phyloP scores from a whole-genome alignment of 2,329 filamentous ascomycete species.

The Xylariaceae sp. region DNA sequence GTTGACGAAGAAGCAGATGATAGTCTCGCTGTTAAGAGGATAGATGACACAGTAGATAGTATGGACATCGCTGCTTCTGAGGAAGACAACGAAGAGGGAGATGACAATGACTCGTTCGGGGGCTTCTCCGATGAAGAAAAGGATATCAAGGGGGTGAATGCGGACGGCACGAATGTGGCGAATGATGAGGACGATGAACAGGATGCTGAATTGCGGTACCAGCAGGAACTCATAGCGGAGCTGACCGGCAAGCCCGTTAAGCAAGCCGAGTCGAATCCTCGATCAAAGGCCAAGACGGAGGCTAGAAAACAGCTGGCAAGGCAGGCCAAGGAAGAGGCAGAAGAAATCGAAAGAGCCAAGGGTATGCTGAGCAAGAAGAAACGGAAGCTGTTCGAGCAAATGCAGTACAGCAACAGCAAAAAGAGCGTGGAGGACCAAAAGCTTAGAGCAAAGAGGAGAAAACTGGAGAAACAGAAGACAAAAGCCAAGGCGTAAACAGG shows the following conservation, averaged over 20 bases:
- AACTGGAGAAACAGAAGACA: constrained; percentile 67
- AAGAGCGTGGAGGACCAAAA: constrained; percentile 88
- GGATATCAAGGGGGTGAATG: constrained; percentile 41
- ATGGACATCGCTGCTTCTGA: constrained; percentile 56
- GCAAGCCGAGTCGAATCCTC: constrained; percentile 53
- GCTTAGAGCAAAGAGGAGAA: constrained; percentile 86
- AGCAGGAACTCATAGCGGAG: constrained; percentile 91
- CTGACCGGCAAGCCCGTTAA: constrained; percentile 69
- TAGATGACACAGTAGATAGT: constrained; percentile 48
- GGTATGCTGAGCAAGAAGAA: constrained; percentile 99
- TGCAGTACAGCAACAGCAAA: constrained; percentile 93
- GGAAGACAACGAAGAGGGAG: constrained; percentile 48
- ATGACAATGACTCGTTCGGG: constrained; percentile 46
- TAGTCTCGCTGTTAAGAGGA: constrained; percentile 40
- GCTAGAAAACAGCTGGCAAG: constrained; percentile 70
- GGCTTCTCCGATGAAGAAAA: constrained; percentile 57
- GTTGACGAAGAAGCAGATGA: constrained; percentile 47
- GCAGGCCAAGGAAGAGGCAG: constrained; percentile 74
- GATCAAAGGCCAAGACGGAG: constrained; percentile 68
- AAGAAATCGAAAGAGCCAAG: constrained; percentile 90
- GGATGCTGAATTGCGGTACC: constrained; percentile 68
- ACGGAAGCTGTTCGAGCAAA: constrained; percentile 95
- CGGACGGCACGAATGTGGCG: constrained; percentile 44
- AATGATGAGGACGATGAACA: constrained; percentile 63
- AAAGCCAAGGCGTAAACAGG: constrained; percentile 34